Evolutionary conservation across 768 basidiomycete genomes (phyloP).

Genomic region (Filobasidium wieringae): DNA sequence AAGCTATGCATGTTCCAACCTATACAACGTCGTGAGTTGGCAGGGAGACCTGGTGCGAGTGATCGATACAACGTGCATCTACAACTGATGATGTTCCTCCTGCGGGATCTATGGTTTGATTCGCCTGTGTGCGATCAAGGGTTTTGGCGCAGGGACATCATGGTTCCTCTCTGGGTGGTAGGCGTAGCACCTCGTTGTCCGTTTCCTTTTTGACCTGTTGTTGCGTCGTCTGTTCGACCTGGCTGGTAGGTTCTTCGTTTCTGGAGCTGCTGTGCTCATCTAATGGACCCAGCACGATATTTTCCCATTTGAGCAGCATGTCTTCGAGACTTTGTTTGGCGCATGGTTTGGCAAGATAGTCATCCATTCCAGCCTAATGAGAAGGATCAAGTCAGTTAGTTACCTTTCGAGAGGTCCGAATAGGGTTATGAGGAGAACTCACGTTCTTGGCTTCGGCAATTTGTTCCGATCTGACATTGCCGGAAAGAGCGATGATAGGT

Average conservation of each 20-base stretch:
- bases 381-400: neutral
- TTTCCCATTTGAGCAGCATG: slow-evolving; percentile 4
- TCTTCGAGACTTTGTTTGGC: neutral
- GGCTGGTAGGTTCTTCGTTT: neutral
- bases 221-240: neutral
- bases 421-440: neutral
- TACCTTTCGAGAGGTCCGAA: neutral
- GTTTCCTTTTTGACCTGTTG: neutral
- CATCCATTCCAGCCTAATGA: slow-evolving; percentile 6
- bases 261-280: too few relatives aligned
- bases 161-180: neutral
- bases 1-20: too few relatives aligned
- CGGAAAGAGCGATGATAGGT: slow-evolving; percentile 6
- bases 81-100: too few relatives aligned
- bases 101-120: neutral
- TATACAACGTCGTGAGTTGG: too few relatives aligned
- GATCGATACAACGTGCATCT: too few relatives aligned
- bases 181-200: too few relatives aligned
- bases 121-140: neutral
- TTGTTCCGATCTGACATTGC: slow-evolving; percentile 8
- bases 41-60: too few relatives aligned
- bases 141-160: neutral
- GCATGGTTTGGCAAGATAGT: slow-evolving; percentile 6
- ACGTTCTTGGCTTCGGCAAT: slow-evolving; percentile 5
- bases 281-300: neutral